These are phyloP conservation scores for Populus nigra DNA, from an alignment of 345 rosid genomes.

Conservation along the genomic window DNA sequence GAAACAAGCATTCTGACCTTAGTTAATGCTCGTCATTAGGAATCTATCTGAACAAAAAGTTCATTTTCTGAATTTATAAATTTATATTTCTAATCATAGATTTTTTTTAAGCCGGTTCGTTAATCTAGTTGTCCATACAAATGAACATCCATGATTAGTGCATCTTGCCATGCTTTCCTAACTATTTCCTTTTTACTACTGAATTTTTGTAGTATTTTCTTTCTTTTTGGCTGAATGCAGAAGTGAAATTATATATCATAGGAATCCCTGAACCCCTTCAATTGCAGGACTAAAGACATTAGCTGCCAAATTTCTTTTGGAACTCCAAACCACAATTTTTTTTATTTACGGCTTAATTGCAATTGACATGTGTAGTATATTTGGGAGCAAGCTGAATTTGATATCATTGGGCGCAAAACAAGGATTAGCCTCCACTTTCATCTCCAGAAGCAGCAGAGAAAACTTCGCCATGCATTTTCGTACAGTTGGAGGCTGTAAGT, in stretches of 20 bases:
- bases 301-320: not conserved
- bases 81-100: not conserved
- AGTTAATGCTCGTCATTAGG: not conserved
- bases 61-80: not conserved
- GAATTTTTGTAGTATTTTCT: too few species aligned
- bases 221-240: not conserved
- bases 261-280: not conserved
- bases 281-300: not conserved
- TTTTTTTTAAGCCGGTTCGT: too few species aligned
- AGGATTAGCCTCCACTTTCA: slow-evolving; percentile 86
- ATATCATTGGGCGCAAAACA: slow-evolving; percentile 68
- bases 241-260: not conserved
- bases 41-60: not conserved
- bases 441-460: slow-evolving; percentile 73
- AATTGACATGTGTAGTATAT: slow-evolving; percentile 49
- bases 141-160: too few species aligned
- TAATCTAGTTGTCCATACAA: too few species aligned
- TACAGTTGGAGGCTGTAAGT: slow-evolving; percentile 93
- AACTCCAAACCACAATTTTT: not conserved
- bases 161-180: too few species aligned
- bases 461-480: slow-evolving; percentile 75
- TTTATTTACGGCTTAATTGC: not conserved
- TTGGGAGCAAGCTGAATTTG: slow-evolving; percentile 90
- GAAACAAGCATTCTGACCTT: not conserved
- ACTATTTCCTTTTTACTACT: too few species aligned